A percentile compares a stretch with the other conserved stretches of the same genome.
These are phyloP conservation scores for Geosmithia morbida DNA, from an alignment of 2,329 filamentous ascomycete genomes.

Conservation along the genomic window DNA sequence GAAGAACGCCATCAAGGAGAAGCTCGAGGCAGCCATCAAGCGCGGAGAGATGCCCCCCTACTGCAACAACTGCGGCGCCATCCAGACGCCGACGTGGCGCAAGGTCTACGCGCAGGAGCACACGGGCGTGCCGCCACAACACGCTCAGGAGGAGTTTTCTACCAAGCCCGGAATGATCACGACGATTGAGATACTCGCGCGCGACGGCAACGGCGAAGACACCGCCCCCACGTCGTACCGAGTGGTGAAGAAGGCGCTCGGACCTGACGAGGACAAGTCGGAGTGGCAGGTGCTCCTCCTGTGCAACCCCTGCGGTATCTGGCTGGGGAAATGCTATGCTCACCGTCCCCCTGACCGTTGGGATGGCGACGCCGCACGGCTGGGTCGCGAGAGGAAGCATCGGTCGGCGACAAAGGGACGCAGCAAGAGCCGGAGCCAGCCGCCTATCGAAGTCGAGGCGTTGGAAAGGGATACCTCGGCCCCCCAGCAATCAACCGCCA, in stretches of 20 bases:
- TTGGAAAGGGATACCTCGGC: background rate
- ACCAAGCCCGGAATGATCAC: constrained; percentile 61
- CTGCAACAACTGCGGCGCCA: constrained; percentile 85
- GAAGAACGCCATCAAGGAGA: constrained; percentile 46
- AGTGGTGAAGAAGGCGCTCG: constrained; percentile 62
- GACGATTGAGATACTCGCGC: constrained; percentile 54
- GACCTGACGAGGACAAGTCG: constrained; percentile 45
- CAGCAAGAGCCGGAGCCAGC: constrained; percentile 23
- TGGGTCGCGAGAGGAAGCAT: constrained; percentile 36
- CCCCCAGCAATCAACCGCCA: background rate
- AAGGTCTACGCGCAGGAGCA: constrained; percentile 76
- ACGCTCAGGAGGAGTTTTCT: constrained; percentile 41
- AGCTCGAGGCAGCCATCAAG: constrained; percentile 49
- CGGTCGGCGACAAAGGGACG: constrained; percentile 19
- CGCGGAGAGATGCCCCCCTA: constrained; percentile 76
- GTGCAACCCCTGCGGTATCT: constrained; percentile 94
- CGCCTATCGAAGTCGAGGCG: background rate
- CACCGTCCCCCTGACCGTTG: constrained; percentile 78
- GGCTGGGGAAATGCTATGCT: constrained; percentile 75
- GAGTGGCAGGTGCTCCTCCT: constrained; percentile 59
- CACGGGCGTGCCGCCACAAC: constrained; percentile 47
- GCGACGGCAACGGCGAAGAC: constrained; percentile 36
- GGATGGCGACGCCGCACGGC: constrained; percentile 47
- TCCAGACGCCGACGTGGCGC: constrained; percentile 93
- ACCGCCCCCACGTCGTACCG: constrained; percentile 44